Conservation (phyloP, 2,329 filamentous ascomycete species). For the Knoxdaviesia capensis region DNA sequence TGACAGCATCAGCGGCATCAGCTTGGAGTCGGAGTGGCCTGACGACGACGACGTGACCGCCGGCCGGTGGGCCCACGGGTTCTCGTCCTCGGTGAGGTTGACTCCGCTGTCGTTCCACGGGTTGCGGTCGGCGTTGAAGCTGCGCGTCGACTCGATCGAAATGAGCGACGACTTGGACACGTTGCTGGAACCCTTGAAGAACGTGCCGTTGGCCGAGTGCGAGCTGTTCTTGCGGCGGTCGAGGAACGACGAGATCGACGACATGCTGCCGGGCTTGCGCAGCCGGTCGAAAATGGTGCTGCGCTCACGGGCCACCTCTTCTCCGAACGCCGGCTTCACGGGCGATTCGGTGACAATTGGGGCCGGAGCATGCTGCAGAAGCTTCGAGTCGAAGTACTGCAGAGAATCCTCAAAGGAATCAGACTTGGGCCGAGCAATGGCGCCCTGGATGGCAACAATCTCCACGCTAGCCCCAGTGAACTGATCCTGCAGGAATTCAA, state of each 20-base stretch:
- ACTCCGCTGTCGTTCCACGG: constrained; percentile 97
- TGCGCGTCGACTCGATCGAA: constrained; percentile 87
- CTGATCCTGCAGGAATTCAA: constrained; percentile 77
- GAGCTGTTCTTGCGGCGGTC: constrained; percentile 88
- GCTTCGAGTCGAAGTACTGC: constrained; percentile 91
- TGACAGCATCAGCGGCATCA: constrained; percentile 33
- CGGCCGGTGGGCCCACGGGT: constrained; percentile 40
- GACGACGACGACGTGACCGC: constrained; percentile 33
- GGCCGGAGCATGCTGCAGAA: constrained; percentile 78
- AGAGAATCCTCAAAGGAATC: constrained; percentile 96
- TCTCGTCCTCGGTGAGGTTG: constrained; percentile 78
- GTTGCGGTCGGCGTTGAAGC: constrained; percentile 77
- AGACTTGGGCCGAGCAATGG: constrained; percentile 95
- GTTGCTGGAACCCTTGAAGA: constrained; percentile 85
- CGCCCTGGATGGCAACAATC: constrained; percentile 54
- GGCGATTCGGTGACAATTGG: constrained; percentile 71
- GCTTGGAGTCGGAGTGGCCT: constrained; percentile 31
- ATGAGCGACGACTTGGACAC: constrained; percentile 90
- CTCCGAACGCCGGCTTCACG: constrained; percentile 65
- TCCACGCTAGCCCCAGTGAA: constrained; percentile 83
- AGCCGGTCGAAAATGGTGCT: constrained; percentile 79
- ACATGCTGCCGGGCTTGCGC: constrained; percentile 85
- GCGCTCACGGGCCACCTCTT: constrained; percentile 60
- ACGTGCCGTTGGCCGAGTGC: constrained; percentile 58
- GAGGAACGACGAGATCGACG: constrained; percentile 87